Conservation (phyloP, 352 stramenopile species). For the Phytophthora syringae region DNA sequence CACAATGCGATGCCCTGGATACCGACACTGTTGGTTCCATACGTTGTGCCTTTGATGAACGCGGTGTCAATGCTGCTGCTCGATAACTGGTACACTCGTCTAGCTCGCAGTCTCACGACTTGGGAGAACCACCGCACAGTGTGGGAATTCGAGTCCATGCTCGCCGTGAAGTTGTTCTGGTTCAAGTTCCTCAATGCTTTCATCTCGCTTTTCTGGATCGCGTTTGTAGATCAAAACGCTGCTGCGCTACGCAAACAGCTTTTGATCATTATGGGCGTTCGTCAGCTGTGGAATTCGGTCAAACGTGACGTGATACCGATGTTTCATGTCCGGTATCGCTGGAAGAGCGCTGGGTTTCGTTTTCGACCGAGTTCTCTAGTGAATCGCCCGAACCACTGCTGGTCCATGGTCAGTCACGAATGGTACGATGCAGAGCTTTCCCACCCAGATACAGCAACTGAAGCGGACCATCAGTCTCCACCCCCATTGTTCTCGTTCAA, state of each 20-base stretch:
- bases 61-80: constrained; percentile 76
- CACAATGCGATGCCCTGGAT: constrained; percentile 45
- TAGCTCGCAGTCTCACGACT: constrained; percentile 60
- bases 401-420: constrained; percentile 44
- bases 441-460: not conserved
- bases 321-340: constrained; percentile 51
- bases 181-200: constrained; percentile 89
- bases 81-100: constrained; percentile 70
- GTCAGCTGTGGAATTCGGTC: constrained; percentile 71
- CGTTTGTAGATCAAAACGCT: constrained; percentile 68
- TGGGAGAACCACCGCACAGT: constrained; percentile 86
- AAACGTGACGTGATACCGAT: constrained; percentile 63
- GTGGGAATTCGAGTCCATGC: constrained; percentile 80
- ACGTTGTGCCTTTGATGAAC: constrained; percentile 71
- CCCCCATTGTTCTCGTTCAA: constrained; percentile 66
- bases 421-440: constrained; percentile 64
- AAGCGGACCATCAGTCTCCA: constrained; percentile 17
- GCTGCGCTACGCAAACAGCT: constrained; percentile 65
- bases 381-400: constrained; percentile 8
- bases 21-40: constrained; percentile 43
- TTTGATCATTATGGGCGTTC: constrained; percentile 72
- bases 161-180: constrained; percentile 79
- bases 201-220: constrained; percentile 82
- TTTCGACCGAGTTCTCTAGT: constrained; percentile 28
- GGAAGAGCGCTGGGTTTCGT: constrained; percentile 50